A percentile compares a stretch with the other conserved stretches of the same genome.
phyloP scores from a whole-genome alignment of 2,329 filamentous ascomycete species.

The Xylariaceae sp. region DNA sequence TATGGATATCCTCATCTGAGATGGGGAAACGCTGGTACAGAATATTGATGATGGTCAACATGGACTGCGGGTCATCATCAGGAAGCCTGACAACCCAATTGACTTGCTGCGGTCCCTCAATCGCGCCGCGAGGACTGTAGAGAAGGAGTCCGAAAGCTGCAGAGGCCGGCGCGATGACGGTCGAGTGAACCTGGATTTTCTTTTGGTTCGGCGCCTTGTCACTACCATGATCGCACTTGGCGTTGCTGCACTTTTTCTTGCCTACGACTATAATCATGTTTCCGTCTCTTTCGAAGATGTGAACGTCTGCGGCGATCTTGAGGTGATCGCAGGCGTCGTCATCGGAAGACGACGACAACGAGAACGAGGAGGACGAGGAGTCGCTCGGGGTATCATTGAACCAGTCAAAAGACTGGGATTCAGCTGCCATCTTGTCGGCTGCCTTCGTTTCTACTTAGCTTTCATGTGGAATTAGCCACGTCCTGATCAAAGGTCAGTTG shows the following conservation, averaged over 20 bases:
- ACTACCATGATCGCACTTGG: not conserved
- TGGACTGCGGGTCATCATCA: slow-evolving; percentile 15
- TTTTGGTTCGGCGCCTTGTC: not conserved
- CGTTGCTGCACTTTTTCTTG: slow-evolving; percentile 4
- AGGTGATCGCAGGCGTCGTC: slow-evolving; percentile 6
- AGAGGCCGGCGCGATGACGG: not conserved
- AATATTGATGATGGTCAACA: slow-evolving; percentile 15
- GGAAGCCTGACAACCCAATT: slow-evolving; percentile 12
- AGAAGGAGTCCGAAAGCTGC: too few species aligned
- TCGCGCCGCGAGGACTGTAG: too few species aligned
- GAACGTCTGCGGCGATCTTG: not conserved
- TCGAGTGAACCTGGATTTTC: slow-evolving; percentile 9
- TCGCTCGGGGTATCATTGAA: too few species aligned
- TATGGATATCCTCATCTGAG: not conserved
- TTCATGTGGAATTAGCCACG: too few species aligned
- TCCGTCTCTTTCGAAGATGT: not conserved
- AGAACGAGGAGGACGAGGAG: too few species aligned
- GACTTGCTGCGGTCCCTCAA: not conserved
- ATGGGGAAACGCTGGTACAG: slow-evolving; percentile 12
- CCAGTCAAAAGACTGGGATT: too few species aligned
- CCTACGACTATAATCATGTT: slow-evolving; percentile 19
- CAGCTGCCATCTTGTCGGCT: too few species aligned
- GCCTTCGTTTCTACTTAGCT: too few species aligned
- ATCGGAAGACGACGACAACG: not conserved
- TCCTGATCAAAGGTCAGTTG: too few species aligned